Base-by-base conservation (phyloP, 2,329 filamentous ascomycete species). In the Bipolaris oryzae region DNA sequence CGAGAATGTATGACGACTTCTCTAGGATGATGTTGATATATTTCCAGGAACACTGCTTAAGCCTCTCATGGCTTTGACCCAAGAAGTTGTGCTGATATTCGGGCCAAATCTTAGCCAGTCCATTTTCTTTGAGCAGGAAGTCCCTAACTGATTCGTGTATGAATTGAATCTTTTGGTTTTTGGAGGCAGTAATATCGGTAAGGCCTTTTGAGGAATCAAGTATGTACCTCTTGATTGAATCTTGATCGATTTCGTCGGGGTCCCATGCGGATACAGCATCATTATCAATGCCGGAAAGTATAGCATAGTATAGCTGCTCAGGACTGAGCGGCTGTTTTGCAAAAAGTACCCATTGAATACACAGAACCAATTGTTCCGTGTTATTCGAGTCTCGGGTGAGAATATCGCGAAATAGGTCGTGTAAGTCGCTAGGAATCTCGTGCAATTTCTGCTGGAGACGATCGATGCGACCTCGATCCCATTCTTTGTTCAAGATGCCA, bases 401-500 rank as follows among this genome's bases (percentile, higher is more conserved):
- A 5, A 66, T 63, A 15, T 31, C 16, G n/a, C 5, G 42, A 13
- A 44, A 44, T 10, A 44, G 23, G 31, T 31, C 10, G 25, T 44
- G 23, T 7, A 44, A 13, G 4, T 20, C 42, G 23, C 42, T 11
- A 9, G 42, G 42, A 1, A 44, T 44, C 16, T 44, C 42, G n/a
- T 7, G 7, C 13, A 44, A 15, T 13, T 44, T 44, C 11, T 44
- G 15, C n/a, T 31, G n/a, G n/a, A 44, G 25, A 2, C n/a, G 23
- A 13, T 31, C 5, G 5, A 44, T 7, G 7, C 42, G 83, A 71
- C 77, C 71, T 3, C 61, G 25, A 7, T 66, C 65, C 52, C 67
- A 75, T 55, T 79, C 78, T 42, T 75, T 74, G 46, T 82, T 81
- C 1, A 84, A 65, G 3, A 82, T 81, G 5, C 71, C 78, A 15